Evolutionary conservation across 2,329 filamentous ascomycete genomes (phyloP), one percentile per base, ranked within the genome.

Genomic region (Plectosphaerella sp.): DNA sequence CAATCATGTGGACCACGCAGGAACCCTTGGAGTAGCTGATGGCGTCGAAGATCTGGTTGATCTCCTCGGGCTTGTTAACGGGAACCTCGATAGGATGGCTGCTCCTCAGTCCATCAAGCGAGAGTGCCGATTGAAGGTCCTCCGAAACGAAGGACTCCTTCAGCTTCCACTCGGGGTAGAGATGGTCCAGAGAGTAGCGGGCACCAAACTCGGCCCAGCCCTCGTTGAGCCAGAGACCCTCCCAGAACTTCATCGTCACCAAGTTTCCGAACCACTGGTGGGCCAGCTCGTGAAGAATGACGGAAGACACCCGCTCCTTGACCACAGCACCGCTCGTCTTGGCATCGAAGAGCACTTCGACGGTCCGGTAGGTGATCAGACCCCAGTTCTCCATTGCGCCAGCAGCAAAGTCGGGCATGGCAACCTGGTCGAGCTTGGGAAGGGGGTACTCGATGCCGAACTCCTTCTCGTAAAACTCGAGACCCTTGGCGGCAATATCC

Each of bases 221-320:
- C 68, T 96, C 91, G 69, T 97, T 97, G 50, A 97, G 82, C 93
- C 93, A 97, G 8, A 97, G 76, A 51, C 92, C 93, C 70, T 97
- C 91, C 93, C 93, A 97, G 79, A 95, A 97, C 69, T 96, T 91
- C 91, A 97, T 97, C 50, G 93, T 97, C 25, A 97, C 93, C 50
- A 97, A 75, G 73, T 97, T 97, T 57, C 93, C 93, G 65, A 97
- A 97, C 93, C 93, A 97, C 72, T 97, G 93, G 72, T 97, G 93
- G 41, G 93, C 93, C 66, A 97, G 78, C 70, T 97, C 93, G 74
- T 97, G 93, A 77, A 97, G 92, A 25, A 97, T 93, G 41, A 94
- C 91, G 70, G 97, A 93, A 49, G 93, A 93, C 51, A 97, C 89
- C 39, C 92, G 86, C 74, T 97, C 89, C 75, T 96, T 97, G 55